These are phyloP conservation scores for Pichia sp. DNA, from an alignment of 1,139 yeast species.

Conservation along the genomic window DNA sequence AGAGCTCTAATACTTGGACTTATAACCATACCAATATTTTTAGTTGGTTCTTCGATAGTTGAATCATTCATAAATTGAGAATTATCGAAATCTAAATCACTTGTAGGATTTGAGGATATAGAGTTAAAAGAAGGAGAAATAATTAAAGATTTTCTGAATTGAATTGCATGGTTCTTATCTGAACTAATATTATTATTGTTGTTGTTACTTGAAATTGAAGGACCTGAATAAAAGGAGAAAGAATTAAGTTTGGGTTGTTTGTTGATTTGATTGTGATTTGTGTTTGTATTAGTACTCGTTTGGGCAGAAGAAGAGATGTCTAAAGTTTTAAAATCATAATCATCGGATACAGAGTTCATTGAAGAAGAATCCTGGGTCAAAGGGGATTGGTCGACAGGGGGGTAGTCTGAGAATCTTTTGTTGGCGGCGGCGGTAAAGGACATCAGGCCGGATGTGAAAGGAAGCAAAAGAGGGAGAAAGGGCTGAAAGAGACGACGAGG, in stretches of 20 bases:
- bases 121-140: constrained; percentile 40
- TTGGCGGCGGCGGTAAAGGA: no score
- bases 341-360: constrained; percentile 28
- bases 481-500: not conserved
- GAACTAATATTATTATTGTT: constrained; percentile 22
- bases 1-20: constrained; percentile 53
- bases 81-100: constrained; percentile 20
- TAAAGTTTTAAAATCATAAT: constrained; percentile 27
- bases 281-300: constrained; percentile 29
- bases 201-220: constrained; percentile 24
- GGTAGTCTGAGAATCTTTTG: not conserved
- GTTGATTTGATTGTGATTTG: not conserved
- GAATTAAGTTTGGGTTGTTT: constrained; percentile 19
- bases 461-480: not conserved
- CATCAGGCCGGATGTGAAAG: no score
- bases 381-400: constrained; percentile 3
- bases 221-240: constrained; percentile 32
- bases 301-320: constrained; percentile 32
- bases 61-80: constrained; percentile 35
- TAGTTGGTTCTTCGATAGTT: constrained; percentile 29
- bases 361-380: constrained; percentile 26
- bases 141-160: constrained; percentile 43
- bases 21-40: constrained; percentile 35
- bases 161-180: constrained; percentile 38
- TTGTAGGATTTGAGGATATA: constrained; percentile 14